Evolutionary conservation across 1,284 basidiomycete genomes (phyloP), one percentile per base, ranked within the genome.

Genomic region (Inonotus hispidus): DNA sequence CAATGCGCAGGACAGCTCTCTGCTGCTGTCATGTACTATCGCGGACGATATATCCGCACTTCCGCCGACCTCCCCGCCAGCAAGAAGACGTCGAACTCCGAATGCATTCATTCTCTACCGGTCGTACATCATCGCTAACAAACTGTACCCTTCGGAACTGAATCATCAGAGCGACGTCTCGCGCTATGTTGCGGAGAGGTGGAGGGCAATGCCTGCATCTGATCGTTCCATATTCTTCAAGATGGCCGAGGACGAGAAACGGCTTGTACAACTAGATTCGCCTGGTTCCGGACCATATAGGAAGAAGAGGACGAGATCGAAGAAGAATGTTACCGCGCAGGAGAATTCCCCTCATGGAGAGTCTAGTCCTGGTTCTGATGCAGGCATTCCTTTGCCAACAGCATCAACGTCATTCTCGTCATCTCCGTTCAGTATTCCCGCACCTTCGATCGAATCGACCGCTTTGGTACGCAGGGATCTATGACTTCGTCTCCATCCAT

Each of bases 41-140:
- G 45, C 4, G 21, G 11, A 13, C 23, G 10, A 1, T 2, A 25
- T n/a, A 10, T 10, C 19, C 45, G 45, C 3, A 10, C 45, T 10
- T 19, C 16, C 45, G 11, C 45, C 49, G 10, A 10, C 23, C n/a
- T n/a, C 13, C 1, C n/a, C 35, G 16, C 10, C 32, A 8, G 13
- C 53, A 13, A 58, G 27, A 29, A 47, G 27, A 39, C 27, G 29
- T 10, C 53, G 53, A 11, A 8, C 56, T 5, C 56, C 56, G 13
- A 58, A 58, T 21, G 56, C 56, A 8, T 58, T 58, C 56, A 58
- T 58, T 29, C 45, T 58, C 23, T 59, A 35, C 25, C 56, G 56
- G 16, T 58, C 56, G 19, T 52, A 50, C 27, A 19, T 58, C 19
- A 38, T 58, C 11, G 25, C 56, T 2, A 47, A 49, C 19, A 37